Percentiles rank a stretch among this genome's conserved stretches.
Evolutionary conservation across 805 yeast species (phyloP).

Genomic region (Metschnikowia sp.): DNA sequence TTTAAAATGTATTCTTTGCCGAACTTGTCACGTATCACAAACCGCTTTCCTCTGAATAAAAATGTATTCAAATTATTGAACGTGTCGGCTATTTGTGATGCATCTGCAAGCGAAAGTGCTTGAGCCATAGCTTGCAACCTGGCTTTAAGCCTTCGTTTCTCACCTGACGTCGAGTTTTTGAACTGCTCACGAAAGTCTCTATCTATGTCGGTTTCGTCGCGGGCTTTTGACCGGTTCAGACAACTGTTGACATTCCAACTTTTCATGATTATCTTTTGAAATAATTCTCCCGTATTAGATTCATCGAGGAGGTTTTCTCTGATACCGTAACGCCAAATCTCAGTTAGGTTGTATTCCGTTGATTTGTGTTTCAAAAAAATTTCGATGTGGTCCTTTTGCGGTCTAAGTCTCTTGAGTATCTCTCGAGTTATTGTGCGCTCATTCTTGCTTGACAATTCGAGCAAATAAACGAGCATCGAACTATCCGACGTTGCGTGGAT

Average conservation of each 20-base stretch:
- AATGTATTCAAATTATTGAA: slow-evolving; percentile 14
- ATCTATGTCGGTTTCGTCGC: not conserved
- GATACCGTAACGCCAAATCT: slow-evolving; percentile 15
- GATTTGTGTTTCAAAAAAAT: not conserved
- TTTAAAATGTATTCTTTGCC: slow-evolving; percentile 21
- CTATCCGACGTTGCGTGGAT: not conserved
- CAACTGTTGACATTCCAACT: slow-evolving; percentile 12
- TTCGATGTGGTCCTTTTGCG: not conserved
- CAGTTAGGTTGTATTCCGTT: slow-evolving; percentile 13
- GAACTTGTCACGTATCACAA: slow-evolving; percentile 7
- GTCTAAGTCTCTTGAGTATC: not conserved
- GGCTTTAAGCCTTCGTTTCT: slow-evolving; percentile 24
- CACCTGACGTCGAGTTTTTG: slow-evolving; percentile 13
- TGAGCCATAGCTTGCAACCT: slow-evolving; percentile 29
- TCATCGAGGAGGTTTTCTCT: slow-evolving; percentile 11
- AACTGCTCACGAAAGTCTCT: slow-evolving; percentile 17
- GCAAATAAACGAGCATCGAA: slow-evolving; percentile 1
- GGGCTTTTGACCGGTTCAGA: not conserved
- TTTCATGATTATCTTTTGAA: slow-evolving; percentile 12
- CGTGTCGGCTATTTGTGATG: slow-evolving; percentile 15
- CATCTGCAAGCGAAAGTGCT: slow-evolving; percentile 22
- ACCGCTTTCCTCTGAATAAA: slow-evolving; percentile 3
- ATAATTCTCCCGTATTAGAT: slow-evolving; percentile 7
- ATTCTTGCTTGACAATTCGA: slow-evolving; percentile 4
- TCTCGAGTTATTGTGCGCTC: slow-evolving; percentile 1